Base-by-base conservation (phyloP, 2,329 filamentous ascomycete species). In the Pseudogymnoascus sp. region DNA sequence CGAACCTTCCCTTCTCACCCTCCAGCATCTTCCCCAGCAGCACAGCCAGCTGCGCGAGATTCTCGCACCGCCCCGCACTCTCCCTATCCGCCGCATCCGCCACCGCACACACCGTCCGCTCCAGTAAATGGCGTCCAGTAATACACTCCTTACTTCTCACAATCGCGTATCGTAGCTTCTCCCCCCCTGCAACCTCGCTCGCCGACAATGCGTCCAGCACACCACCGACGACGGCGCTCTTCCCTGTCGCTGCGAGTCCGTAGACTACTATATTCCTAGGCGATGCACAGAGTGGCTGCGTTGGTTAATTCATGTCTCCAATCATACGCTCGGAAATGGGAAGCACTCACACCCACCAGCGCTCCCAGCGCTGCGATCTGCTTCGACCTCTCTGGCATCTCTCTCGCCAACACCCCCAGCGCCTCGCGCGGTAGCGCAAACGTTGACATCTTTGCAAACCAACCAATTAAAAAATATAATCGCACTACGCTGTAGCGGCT, bases 171-270 rank as follows among this genome's bases (percentile, higher is more conserved):
- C 75, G 75, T 14, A 86, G 69, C 6, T 66, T 66, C 9, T 72
- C 72, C 0, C 69, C 65, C 37, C 75, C 64, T 3, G 87, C 75
- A 54, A 74, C 75, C 7, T 82, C 72, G 43, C 83, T 74, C 57
- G 16, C 37, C 18, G 57, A 35, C 11, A 82, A 75, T 1, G 71
- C 69, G 28, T 80, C 70, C 2, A 95, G 80, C 14, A 91, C 80
- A 2, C 80, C 78, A 61, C 79, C 78, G 3, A 87, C 78, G 58
- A 96, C 81, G 57, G 83, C 82, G 32, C 85, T 90, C 76, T 97
- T 97, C 39, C 91, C 93, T 0, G 92, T 96, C 2, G 91, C 88
- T 69, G 92, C 86, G 30, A 91, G 84, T 58, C 94, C 94, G 72
- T 97, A 86, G 57, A 95, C 74, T 20, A 97, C 85, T 9, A 97